These are phyloP conservation scores for Cryptosporidium sp. DNA, from an alignment of 169 alveolate genomes.

Conservation along the genomic window DNA sequence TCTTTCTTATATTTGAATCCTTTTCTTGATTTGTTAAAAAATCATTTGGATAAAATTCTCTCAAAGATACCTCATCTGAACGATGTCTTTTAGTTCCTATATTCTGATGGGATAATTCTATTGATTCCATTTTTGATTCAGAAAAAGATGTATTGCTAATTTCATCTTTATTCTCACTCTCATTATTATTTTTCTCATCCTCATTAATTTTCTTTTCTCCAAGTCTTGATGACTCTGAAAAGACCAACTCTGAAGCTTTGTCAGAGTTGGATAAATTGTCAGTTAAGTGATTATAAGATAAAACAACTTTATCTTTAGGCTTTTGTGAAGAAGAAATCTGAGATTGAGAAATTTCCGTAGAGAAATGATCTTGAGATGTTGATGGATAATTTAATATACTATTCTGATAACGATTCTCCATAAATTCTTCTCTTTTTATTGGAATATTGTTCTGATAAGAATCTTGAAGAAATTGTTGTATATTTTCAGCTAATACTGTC, in stretches of 20 bases:
- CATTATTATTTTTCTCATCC: not conserved
- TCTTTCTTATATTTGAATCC: not conserved
- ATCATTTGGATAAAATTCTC: not conserved
- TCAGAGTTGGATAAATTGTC: no score
- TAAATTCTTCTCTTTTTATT: slow-evolving; percentile 8
- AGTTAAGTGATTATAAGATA: no score
- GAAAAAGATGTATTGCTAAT: no score
- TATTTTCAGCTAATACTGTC: slow-evolving; percentile 10
- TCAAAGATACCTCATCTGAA: not conserved
- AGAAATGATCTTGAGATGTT: not conserved
- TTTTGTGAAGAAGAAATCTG: not conserved
- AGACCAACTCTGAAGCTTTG: no score
- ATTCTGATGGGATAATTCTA: no score
- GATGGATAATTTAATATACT: not conserved
- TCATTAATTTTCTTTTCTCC: no score
- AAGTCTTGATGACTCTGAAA: not conserved
- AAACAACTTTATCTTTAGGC: no score
- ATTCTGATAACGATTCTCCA: not conserved
- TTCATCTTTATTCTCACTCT: not conserved
- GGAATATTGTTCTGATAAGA: slow-evolving; percentile 43
- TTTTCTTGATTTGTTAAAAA: not conserved
- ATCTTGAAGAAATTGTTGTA: slow-evolving; percentile 33
- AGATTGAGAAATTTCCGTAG: not conserved
- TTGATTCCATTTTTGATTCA: no score
- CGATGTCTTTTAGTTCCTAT: no score